These are phyloP conservation scores for Inga laurina DNA, from an alignment of 306 rosid genomes.

Conservation along the genomic window DNA sequence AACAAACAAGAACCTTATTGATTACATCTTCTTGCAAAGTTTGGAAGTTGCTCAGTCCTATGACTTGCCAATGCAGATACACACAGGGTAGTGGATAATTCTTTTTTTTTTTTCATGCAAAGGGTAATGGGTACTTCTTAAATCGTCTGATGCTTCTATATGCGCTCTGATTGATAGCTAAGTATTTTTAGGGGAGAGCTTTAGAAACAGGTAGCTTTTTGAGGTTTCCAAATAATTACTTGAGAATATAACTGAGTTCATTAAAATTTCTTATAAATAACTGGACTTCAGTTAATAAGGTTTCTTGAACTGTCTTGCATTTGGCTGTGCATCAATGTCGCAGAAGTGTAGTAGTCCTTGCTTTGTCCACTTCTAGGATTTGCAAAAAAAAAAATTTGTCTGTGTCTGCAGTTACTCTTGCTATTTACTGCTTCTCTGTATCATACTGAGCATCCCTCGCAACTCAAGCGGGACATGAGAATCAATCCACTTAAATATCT, in stretches of 20 bases:
- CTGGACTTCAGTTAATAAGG: neutral
- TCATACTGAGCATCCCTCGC: neutral
- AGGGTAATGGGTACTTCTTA: slow-evolving; percentile 50
- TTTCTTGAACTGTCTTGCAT: slow-evolving; percentile 6
- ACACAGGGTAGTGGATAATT: slow-evolving; percentile 67
- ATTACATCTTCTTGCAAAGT: slow-evolving; percentile 69
- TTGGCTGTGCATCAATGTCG: neutral
- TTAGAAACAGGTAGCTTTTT: slow-evolving; percentile 6
- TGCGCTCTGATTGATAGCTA: slow-evolving; percentile 21
- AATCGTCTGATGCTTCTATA: slow-evolving; percentile 18
- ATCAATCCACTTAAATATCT: neutral
- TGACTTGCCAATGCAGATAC: slow-evolving; percentile 95
- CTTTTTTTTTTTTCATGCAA: too few relatives aligned
- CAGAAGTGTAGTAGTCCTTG: slow-evolving; percentile 4
- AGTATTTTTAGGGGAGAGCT: slow-evolving; percentile 9
- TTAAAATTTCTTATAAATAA: slow-evolving; percentile 12
- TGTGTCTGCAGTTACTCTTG: slow-evolving; percentile 8
- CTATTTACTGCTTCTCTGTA: neutral
- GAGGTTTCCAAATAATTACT: neutral
- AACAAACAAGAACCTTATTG: slow-evolving; percentile 67
- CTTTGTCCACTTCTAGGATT: slow-evolving; percentile 24
- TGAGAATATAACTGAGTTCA: neutral
- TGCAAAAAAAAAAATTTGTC: slow-evolving; percentile 15
- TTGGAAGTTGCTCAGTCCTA: slow-evolving; percentile 74
- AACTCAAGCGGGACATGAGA: neutral